phyloP scores from a whole-genome alignment of 805 yeast species.

The Yamadazyma phyllophila region DNA sequence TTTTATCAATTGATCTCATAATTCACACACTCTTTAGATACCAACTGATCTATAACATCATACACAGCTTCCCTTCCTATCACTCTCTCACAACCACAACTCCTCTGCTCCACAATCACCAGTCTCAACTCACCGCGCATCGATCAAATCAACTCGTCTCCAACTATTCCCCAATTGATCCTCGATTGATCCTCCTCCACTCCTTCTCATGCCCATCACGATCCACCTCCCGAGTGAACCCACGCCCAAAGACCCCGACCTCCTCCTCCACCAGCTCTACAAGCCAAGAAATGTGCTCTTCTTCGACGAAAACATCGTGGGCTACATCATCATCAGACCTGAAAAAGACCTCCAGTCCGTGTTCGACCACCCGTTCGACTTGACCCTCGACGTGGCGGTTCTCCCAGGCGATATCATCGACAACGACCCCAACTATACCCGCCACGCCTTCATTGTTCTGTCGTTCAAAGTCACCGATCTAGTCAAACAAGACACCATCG shows the following conservation, averaged over 20 bases:
- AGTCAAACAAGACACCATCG: not conserved
- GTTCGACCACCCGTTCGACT: not conserved
- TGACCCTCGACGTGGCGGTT: constrained; percentile 10
- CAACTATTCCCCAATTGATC: too few relatives aligned
- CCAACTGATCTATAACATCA: too few relatives aligned
- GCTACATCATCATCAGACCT: constrained; percentile 2
- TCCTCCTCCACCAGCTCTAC: constrained; percentile 3
- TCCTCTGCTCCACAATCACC: too few relatives aligned
- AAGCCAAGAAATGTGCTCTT: constrained; percentile 4
- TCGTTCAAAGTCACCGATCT: constrained; percentile 1
- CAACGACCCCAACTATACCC: constrained; percentile 7
- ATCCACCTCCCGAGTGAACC: constrained; percentile 3
- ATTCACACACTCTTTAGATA: too few relatives aligned
- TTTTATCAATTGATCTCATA: too few relatives aligned
- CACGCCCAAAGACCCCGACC: not conserved
- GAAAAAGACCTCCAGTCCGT: not conserved
- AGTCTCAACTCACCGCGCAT: too few relatives aligned
- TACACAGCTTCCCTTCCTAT: too few relatives aligned
- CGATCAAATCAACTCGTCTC: too few relatives aligned
- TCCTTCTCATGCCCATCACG: not conserved
- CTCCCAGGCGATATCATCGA: constrained; percentile 14
- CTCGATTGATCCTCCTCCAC: too few relatives aligned
- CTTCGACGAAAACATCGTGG: constrained; percentile 7
- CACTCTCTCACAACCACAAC: too few relatives aligned
- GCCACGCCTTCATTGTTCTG: not conserved